Evolutionary conservation across 140 eudicot species (phyloP).

Genomic region (Oenanthe javanica): DNA sequence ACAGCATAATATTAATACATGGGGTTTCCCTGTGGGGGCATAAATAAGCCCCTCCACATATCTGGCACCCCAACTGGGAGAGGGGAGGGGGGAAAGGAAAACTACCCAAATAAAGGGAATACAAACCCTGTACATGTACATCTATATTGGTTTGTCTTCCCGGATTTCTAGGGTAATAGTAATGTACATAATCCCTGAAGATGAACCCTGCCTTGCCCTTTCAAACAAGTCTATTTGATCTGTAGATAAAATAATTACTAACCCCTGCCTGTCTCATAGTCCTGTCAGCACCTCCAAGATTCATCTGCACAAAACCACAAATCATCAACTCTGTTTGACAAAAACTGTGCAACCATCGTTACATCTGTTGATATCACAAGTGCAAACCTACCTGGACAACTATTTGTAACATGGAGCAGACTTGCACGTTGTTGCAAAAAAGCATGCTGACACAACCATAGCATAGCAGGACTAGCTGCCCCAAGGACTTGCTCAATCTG

Average conservation of each 20-base stretch:
- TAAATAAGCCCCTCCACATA: constrained; percentile 24
- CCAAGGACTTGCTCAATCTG: constrained; percentile 17
- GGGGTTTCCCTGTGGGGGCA: constrained; percentile 36
- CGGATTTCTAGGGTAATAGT: constrained; percentile 29
- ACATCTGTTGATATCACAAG: neutral
- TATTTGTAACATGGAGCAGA: constrained; percentile 18
- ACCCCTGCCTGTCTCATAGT: constrained; percentile 2
- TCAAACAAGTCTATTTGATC: constrained; percentile 18
- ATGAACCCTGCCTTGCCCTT: constrained; percentile 33
- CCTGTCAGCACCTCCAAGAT: constrained; percentile 15
- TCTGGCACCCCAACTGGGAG: neutral
- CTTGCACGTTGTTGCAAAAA: constrained; percentile 47
- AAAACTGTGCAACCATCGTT: neutral
- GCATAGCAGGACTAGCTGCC: constrained; percentile 28
- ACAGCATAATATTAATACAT: constrained; percentile 34
- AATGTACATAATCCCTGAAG: constrained; percentile 54
- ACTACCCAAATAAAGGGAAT: constrained; percentile 21
- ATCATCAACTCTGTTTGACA: constrained; percentile 2
- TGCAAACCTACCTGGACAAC: neutral
- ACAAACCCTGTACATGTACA: constrained; percentile 77
- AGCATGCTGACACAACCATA: constrained; percentile 32
- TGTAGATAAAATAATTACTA: constrained; percentile 22
- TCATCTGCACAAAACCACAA: constrained; percentile 30
- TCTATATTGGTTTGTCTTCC: constrained; percentile 48
- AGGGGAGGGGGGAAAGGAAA: constrained; percentile 7